Evolutionary conservation across 345 rosid genomes (phyloP).

Genomic region (Eucalyptus sp.): DNA sequence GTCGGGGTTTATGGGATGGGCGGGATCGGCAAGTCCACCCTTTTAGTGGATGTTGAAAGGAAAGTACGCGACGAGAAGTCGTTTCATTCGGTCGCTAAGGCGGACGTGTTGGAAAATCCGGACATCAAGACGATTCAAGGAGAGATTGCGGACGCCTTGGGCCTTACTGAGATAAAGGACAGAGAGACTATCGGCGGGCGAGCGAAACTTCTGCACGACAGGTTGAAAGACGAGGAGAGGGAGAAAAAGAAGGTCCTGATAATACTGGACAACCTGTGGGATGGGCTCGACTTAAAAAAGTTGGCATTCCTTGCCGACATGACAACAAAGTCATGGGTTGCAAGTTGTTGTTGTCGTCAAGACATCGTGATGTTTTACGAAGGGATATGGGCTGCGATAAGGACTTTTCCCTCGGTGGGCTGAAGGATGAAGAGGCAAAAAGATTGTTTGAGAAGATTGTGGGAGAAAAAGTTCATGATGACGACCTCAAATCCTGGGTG

Average conservation of each 20-base stretch:
- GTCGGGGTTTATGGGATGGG: no score
- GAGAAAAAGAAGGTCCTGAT: fast-evolving
- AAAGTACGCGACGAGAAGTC: fast-evolving
- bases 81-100: no score
- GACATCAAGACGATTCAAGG: no score
- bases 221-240: no score
- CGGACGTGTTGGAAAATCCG: fast-evolving
- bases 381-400: fast-evolving
- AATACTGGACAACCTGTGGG: no score
- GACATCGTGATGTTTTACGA: fast-evolving
- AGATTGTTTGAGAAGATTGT: fast-evolving
- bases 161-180: fast-evolving
- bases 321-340: fast-evolving
- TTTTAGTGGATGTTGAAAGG: fast-evolving
- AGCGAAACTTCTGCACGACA: fast-evolving
- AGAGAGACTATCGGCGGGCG: fast-evolving
- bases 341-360: no score
- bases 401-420: fast-evolving
- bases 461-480: no score
- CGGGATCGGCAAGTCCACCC: no score
- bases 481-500: no score
- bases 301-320: fast-evolving
- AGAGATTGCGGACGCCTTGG: no score
- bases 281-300: fast-evolving
- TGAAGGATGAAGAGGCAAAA: fast-evolving